Evolutionary conservation across 306 rosid species (phyloP), one percentile per base, ranked within the genome.

Genomic region (Arachis hypogaea): DNA sequence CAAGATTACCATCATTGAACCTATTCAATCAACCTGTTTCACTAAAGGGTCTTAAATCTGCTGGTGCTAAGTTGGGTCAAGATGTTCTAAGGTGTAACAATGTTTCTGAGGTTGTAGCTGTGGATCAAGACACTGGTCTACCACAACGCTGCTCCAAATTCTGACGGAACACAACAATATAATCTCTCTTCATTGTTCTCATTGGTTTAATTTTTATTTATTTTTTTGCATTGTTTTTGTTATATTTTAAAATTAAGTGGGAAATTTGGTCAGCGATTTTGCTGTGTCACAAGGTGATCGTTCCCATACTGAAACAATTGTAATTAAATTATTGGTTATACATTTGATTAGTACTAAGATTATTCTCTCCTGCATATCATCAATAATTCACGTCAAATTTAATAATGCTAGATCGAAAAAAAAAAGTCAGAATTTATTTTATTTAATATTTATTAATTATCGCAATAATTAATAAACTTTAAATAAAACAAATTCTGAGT

Each of bases 21-120:
- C 93, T 94, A 8, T 94, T 94, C 74, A 94, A 94, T 55, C 93
- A 84, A 64, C 88, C 96, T 0, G 77, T 94, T 57, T 94, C 97
- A 38, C 86, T 94, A 0, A 94, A 79, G 83, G 99, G 99, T 6
- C 87, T 94, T 0, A 94, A 92, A 56, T 76, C 96, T 3, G 98
- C 99, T 7, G 99, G 97, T 50, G 96, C 99, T 36, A 92, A 84
- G 85, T 70, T 94, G 78, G 96, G 98, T 2, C 97, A 92, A 44
- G 99, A 94, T 79, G 99, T 94, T 28, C 86, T 92, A 5, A 59
- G 69, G 63, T 94, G 99, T 72, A 55, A 90, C 76, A 92, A 90
- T 68, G 86, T 59, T 59, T 79, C 93, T 4, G 96, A 94, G 90
- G 73, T 89, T 4, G 99, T 94, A 9, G 76, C 50, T 45, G 97